Base-by-base conservation (phyloP, 306 rosid genomes). In the Sicyos baderoa region DNA sequence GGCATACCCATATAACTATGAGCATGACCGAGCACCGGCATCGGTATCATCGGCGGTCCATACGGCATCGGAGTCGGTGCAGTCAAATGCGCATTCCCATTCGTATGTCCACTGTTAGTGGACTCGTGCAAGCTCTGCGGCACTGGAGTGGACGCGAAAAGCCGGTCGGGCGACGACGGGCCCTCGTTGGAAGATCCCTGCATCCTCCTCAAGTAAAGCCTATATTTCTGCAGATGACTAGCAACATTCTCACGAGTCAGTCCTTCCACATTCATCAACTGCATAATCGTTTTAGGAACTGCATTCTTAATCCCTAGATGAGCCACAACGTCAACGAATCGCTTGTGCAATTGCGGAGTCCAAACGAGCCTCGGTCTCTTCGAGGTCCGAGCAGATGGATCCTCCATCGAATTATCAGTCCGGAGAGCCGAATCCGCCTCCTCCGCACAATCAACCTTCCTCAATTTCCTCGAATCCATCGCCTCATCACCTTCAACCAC, bases 261-360 rank as follows among this genome's bases (percentile, higher is more conserved):
- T 19, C 97, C 99, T 68, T 89, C 98, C 12, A 93, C 95, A 76
- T 93, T 93, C 98, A 89, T 89, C 83, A 93, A 76, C 79, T 89
- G 94, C 98, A 93, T 93, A 60, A 93, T 93, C 17, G 98, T 86
- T 63, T 93, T 93, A 19, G 98, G 97, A n/a, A 94, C 99, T 13
- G 96, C 99, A 81, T 77, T 90, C 75, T 88, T 90, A 40, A 94
- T 94, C 59, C 97, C 99, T 12, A 94, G 83, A 61, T 88, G 97
- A 2, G 82, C 88, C 56, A 94, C 99, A 49, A 94, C 99, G 12
- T 94, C 99, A 17, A 94, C 96, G 45, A 94, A 94, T 16, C 99
- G 79, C 80, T 83, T 94, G 75, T 94, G 99, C 4, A 94, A 76
- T 80, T 90, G 97, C 35, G 99, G 95, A 3, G 92, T 94, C 99